Conservation (phyloP, 371 early-diverging fungal genomes). For the Mucor sp. region DNA sequence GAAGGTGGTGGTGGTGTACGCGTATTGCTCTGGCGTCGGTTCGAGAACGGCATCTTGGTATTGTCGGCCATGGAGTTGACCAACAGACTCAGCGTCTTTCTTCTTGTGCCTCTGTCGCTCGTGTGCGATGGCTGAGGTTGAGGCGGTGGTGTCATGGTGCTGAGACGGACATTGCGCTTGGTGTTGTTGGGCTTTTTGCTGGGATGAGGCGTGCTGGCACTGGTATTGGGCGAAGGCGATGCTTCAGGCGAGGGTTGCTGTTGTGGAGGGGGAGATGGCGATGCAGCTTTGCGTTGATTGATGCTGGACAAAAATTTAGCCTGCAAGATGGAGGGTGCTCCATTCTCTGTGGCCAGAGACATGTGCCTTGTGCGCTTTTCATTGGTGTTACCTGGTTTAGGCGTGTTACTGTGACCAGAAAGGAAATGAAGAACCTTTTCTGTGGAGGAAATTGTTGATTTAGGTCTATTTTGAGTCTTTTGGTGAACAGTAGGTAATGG, state of each 20-base stretch:
- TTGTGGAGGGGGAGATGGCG: not conserved
- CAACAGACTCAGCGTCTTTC: slow-evolving; percentile 58
- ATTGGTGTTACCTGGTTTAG: slow-evolving; percentile 20
- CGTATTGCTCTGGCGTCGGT: slow-evolving; percentile 17
- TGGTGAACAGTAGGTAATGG: slow-evolving; percentile 7
- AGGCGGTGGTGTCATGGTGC: slow-evolving; percentile 15
- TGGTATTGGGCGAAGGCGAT: slow-evolving; percentile 12
- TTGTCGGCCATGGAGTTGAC: slow-evolving; percentile 50
- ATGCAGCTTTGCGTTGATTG: slow-evolving; percentile 14
- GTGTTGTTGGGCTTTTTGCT: slow-evolving; percentile 5
- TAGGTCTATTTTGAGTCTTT: slow-evolving; percentile 11
- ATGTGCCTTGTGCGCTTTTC: slow-evolving; percentile 29
- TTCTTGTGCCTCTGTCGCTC: slow-evolving; percentile 48
- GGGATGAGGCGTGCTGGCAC: slow-evolving; percentile 28
- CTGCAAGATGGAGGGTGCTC: slow-evolving; percentile 38
- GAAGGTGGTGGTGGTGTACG: not conserved
- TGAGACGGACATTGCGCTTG: slow-evolving; percentile 18
- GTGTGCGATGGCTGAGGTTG: slow-evolving; percentile 21
- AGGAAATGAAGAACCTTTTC: slow-evolving; percentile 37
- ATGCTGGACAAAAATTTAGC: slow-evolving; percentile 49
- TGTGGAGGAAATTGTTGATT: slow-evolving; percentile 26
- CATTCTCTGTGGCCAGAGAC: slow-evolving; percentile 13
- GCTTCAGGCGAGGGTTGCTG: not conserved
- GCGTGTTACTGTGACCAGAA: slow-evolving; percentile 30
- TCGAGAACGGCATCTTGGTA: slow-evolving; percentile 14